phyloP scores from a whole-genome alignment of 495 filamentous ascomycete genomes.

The Immersiella caudata region DNA sequence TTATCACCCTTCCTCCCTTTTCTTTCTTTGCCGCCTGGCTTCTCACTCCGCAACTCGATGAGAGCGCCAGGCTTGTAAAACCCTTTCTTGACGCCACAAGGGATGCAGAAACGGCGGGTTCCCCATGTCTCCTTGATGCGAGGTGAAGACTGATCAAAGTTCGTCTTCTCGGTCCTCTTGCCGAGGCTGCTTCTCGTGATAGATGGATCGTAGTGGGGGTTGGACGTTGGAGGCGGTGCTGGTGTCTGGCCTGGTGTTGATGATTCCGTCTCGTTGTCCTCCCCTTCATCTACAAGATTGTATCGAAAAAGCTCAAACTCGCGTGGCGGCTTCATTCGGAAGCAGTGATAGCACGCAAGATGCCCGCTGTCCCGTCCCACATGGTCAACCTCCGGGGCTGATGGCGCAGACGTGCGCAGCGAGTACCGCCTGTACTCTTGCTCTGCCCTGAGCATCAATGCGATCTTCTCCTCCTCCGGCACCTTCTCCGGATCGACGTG shows the following conservation, averaged over 20 bases:
- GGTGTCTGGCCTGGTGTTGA: slow-evolving; percentile 7
- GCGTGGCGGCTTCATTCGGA: slow-evolving; percentile 22
- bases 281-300: slow-evolving; percentile 14
- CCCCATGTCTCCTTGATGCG: slow-evolving; percentile 30
- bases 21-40: slow-evolving; percentile 8
- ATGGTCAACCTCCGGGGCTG: not conserved
- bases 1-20: slow-evolving; percentile 5
- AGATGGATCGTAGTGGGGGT: slow-evolving; percentile 35
- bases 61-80: slow-evolving; percentile 31
- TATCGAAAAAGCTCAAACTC: slow-evolving; percentile 34
- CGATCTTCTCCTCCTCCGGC: slow-evolving; percentile 24
- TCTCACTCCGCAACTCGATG: slow-evolving; percentile 26
- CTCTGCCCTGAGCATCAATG: slow-evolving; percentile 29
- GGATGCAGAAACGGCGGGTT: slow-evolving; percentile 33
- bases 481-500: slow-evolving; percentile 23
- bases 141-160: slow-evolving; percentile 15
- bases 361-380: slow-evolving; percentile 11
- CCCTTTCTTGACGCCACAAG: slow-evolving; percentile 31
- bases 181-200: slow-evolving; percentile 30
- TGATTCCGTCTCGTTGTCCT: slow-evolving; percentile 4
- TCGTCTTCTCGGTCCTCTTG: slow-evolving; percentile 5
- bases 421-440: slow-evolving; percentile 26
- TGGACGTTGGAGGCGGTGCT: slow-evolving; percentile 22
- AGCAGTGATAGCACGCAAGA: slow-evolving; percentile 40
- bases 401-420: slow-evolving; percentile 8